Base-by-base conservation (phyloP, 2,329 filamentous ascomycete genomes). In the Aplosporella prunicola region DNA sequence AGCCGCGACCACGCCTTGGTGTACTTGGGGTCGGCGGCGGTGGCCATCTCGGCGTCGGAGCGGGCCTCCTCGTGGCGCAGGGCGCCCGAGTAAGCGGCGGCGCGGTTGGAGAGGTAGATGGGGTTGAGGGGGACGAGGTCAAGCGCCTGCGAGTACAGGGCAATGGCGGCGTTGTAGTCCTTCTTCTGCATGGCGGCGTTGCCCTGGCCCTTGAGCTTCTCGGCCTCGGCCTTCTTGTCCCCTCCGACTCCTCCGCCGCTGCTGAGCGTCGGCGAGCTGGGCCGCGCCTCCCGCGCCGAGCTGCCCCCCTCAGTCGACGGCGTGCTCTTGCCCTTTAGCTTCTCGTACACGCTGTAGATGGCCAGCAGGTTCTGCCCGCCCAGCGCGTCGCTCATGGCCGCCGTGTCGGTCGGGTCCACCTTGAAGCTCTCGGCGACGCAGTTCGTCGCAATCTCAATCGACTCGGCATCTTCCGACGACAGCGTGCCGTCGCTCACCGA, bases 261-360 rank as follows among this genome's bases (percentile, higher is more conserved):
- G 28, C 56, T 47, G 15, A 49, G 47, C 23, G 64, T 50, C 5
- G 61, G 54, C 9, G 68, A 55, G n/a, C 59, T 48, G 11, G 60
- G 55, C n/a, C 58, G 53, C 14, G 57, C 55, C 48, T 63, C 57
- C 40, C 63, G 57, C 36, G 63, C 57, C 37, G 60, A 55, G 40
- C 56, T 55, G 43, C 52, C 40, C 17, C 61, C 58, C 30, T 70
- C 54, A 5, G 71, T 63, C 36, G 68, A 62, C 48, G 45, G 60
- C 4, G 62, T 63, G 37, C 63, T 68, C 58, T 76, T 79, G 42
- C 75, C 73, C 67, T 88, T 88, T 47, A 95, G 75, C 66, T 93
- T 94, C 68, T 98, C 91, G 66, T 95, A 96, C 47, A 95, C 87
- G 56, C 78, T 78, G 72, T 93, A 98, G 66, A 98, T 93, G 61